phyloP scores from a whole-genome alignment of 2,329 filamentous ascomycete species.

The Aspergillus terreus region DNA sequence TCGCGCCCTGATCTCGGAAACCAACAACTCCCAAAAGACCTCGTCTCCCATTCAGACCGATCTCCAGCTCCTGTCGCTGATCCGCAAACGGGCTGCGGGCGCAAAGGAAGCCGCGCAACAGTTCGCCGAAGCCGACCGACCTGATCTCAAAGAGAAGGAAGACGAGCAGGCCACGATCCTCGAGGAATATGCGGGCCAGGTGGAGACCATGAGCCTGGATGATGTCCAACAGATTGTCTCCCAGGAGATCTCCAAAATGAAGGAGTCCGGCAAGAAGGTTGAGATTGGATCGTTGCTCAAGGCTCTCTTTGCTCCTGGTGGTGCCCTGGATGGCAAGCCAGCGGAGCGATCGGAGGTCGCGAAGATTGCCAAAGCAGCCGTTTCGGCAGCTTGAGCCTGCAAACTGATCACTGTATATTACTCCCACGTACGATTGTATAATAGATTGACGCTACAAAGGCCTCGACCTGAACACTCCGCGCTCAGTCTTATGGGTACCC shows the following conservation, averaged over 20 bases:
- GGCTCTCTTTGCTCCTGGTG: constrained; percentile 38
- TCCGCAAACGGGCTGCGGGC: constrained; percentile 41
- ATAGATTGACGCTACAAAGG: no score
- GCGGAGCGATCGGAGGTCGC: constrained; percentile 41
- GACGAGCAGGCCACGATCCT: constrained; percentile 42
- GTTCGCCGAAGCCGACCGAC: constrained; percentile 37
- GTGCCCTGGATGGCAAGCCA: constrained; percentile 42
- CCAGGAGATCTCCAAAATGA: constrained; percentile 32
- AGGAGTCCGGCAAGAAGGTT: constrained; percentile 32
- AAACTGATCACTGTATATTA: constrained; percentile 11
- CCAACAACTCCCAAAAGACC: constrained; percentile 47
- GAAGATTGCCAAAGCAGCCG: constrained; percentile 35
- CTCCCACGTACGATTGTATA: neutral
- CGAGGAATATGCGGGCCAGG: constrained; percentile 42
- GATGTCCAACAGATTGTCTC: constrained; percentile 38
- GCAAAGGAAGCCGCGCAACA: constrained; percentile 39
- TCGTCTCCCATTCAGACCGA: constrained; percentile 45
- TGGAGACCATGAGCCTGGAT: constrained; percentile 39
- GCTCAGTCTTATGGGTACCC: no score
- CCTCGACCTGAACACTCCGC: no score
- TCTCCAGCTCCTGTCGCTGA: constrained; percentile 43
- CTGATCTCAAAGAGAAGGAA: constrained; percentile 45
- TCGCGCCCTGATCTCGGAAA: constrained; percentile 47
- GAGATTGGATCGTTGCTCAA: constrained; percentile 41
- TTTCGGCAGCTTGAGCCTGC: constrained; percentile 19